Evolutionary conservation across 495 filamentous ascomycete genomes (phyloP).

Genomic region (Penicillium roqueforti): DNA sequence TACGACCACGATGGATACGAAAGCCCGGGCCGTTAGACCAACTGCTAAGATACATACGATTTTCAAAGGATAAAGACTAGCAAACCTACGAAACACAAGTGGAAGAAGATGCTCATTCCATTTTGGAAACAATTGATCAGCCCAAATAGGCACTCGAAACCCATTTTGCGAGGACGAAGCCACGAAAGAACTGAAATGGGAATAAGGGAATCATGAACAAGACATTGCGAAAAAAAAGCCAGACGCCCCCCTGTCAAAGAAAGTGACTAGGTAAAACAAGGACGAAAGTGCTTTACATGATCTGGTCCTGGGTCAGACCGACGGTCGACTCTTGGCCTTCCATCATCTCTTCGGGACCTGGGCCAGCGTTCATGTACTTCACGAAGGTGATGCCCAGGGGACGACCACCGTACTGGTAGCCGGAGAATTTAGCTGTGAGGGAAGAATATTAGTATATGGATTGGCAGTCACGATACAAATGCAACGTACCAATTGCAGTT

Average conservation of each 20-base stretch:
- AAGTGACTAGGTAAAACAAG: constrained; percentile 8
- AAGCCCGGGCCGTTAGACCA: background rate
- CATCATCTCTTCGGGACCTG: constrained; percentile 69
- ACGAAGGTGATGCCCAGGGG: constrained; percentile 89
- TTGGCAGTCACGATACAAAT: background rate
- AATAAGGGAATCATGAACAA: constrained; percentile 28
- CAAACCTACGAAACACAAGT: background rate
- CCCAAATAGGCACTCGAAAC: constrained; percentile 7
- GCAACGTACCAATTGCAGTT: constrained; percentile 70
- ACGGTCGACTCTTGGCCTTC: constrained; percentile 69
- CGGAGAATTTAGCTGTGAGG: constrained; percentile 78
- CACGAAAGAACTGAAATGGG: constrained; percentile 13
- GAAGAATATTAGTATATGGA: constrained; percentile 13
- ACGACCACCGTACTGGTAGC: constrained; percentile 94
- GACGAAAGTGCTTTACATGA: constrained; percentile 62
- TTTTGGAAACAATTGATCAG: constrained; percentile 2
- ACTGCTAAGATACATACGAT: background rate
- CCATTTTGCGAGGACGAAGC: constrained; percentile 3
- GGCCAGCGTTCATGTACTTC: constrained; percentile 72
- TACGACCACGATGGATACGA: too few species aligned
- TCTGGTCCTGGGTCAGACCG: constrained; percentile 89
- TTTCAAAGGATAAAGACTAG: background rate
- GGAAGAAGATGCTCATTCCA: background rate
- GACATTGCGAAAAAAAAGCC: constrained; percentile 8
- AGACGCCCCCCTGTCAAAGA: constrained; percentile 3